A percentile compares a stretch with the other conserved stretches of the same genome.
Evolutionary conservation across 257 asterid genomes (phyloP).

Genomic region (Petunia secreta): DNA sequence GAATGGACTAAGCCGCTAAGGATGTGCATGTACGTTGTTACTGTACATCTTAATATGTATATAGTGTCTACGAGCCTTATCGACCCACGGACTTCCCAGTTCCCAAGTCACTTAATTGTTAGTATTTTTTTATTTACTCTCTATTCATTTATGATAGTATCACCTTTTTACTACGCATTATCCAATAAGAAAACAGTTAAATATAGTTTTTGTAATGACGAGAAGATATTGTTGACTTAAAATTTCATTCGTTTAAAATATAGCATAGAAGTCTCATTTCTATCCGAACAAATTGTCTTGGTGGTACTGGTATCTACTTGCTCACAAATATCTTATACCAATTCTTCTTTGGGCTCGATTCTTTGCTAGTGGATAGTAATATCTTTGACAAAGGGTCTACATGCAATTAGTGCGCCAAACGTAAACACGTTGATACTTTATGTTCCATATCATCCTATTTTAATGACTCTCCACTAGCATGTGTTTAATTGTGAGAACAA

Average conservation of each 20-base stretch:
- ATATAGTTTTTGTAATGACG: background rate
- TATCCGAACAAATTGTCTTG: background rate
- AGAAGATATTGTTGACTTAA: background rate
- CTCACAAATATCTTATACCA: background rate
- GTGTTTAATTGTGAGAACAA: background rate
- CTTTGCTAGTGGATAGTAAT: conserved; percentile 8
- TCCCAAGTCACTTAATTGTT: too few relatives aligned
- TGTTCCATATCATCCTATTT: background rate
- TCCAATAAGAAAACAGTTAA: background rate
- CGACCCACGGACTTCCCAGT: too few relatives aligned
- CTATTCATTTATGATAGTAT: background rate
- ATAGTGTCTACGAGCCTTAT: too few relatives aligned
- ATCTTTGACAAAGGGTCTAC: background rate
- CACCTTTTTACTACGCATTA: background rate
- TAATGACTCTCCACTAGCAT: background rate
- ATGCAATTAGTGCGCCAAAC: background rate
- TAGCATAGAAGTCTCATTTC: background rate
- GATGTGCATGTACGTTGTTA: too few relatives aligned
- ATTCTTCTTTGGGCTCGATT: background rate
- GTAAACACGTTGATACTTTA: background rate
- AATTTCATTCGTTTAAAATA: background rate
- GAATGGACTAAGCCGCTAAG: too few relatives aligned
- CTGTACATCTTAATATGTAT: too few relatives aligned
- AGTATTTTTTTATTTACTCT: too few relatives aligned
- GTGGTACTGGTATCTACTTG: background rate